Conservation (phyloP, 148 eudicot species). For the Chenopodium berlandieri region DNA sequence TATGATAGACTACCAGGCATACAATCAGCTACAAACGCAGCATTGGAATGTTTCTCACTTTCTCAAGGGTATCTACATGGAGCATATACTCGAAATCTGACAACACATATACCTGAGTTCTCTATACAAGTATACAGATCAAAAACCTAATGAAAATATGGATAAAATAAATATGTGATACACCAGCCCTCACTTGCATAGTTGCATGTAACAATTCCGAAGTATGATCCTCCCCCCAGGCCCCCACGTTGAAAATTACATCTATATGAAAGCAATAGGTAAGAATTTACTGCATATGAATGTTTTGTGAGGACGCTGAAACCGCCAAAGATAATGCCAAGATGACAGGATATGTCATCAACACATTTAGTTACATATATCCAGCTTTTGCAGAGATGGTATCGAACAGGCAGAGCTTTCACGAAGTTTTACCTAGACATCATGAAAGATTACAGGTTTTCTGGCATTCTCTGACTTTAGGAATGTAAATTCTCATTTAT, state of each 20-base stretch:
- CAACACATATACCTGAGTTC: neutral
- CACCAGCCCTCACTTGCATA: neutral
- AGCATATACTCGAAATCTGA: neutral
- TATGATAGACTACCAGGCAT: neutral
- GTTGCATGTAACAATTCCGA: neutral
- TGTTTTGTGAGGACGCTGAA: neutral
- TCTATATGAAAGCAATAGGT: too few relatives aligned
- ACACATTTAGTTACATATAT: neutral
- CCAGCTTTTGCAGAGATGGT: neutral
- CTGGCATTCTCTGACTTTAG: neutral
- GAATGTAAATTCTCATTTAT: neutral
- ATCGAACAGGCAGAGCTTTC: neutral
- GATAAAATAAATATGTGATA: too few relatives aligned
- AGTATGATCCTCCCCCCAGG: neutral
- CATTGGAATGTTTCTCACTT: neutral
- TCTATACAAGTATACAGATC: neutral
- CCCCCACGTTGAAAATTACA: neutral
- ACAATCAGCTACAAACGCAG: neutral
- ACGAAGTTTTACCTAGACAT: neutral
- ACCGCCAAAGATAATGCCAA: neutral
- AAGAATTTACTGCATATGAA: neutral
- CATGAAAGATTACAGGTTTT: neutral
- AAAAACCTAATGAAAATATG: neutral
- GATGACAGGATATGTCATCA: neutral
- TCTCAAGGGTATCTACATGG: neutral